Percentiles rank a stretch among this genome's conserved stretches.
These are phyloP conservation scores for Aspergillus carbonarius DNA, from an alignment of 2,329 filamentous ascomycete genomes.

Conservation along the genomic window DNA sequence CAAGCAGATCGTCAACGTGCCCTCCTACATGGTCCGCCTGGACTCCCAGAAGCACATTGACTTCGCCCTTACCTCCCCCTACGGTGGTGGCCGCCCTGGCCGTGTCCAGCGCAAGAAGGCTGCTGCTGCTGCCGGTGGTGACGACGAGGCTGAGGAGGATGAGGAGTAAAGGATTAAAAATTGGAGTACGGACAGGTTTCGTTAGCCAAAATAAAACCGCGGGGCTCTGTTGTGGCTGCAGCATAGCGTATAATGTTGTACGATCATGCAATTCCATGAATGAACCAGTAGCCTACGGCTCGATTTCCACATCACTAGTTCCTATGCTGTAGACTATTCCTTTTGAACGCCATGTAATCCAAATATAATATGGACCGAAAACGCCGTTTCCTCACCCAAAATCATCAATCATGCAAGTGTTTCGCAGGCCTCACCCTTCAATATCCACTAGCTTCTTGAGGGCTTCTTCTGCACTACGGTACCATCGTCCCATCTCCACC, in stretches of 20 bases:
- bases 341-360: constrained; percentile 7
- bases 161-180: constrained; percentile 56
- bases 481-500: constrained; percentile 49
- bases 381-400: constrained; percentile 21
- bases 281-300: constrained; percentile 39
- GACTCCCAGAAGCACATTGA: constrained; percentile 99
- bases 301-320: constrained; percentile 33
- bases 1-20: constrained; percentile 99
- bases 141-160: constrained; percentile 71
- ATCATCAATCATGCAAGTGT: constrained; percentile 23
- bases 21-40: constrained; percentile 98
- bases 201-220: constrained; percentile 33
- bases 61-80: constrained; percentile 95
- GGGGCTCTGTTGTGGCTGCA: constrained; percentile 40
- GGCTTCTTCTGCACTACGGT: constrained; percentile 41
- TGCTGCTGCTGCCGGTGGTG: constrained; percentile 79
- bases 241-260: constrained; percentile 42
- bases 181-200: constrained; percentile 41
- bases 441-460: constrained; percentile 41
- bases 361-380: constrained; percentile 14
- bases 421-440: constrained; percentile 20
- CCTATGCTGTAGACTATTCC: constrained; percentile 1
- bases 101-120: constrained; percentile 99
- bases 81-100: constrained; percentile 93
- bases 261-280: constrained; percentile 39